Conservation (phyloP, 768 basidiomycete genomes). For the Lentinula sp. region DNA sequence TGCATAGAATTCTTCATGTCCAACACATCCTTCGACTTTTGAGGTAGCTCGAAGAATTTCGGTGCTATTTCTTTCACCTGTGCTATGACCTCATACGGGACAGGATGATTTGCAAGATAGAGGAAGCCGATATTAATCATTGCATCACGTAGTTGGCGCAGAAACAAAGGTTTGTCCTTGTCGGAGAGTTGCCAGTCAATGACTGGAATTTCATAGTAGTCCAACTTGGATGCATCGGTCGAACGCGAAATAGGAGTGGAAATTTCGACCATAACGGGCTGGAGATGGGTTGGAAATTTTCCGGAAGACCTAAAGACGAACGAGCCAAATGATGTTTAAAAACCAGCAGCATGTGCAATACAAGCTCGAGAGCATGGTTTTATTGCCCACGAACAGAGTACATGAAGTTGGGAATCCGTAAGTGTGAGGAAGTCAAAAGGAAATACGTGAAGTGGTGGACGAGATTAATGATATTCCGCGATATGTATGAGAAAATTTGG, state of each 20-base stretch:
- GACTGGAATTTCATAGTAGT: conserved; percentile 4
- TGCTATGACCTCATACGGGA: conserved; percentile 29
- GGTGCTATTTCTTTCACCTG: conserved; percentile 37
- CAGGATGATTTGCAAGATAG: conserved; percentile 43
- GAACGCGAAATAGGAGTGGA: neutral
- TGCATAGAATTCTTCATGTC: conserved; percentile 45
- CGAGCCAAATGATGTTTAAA: too few species aligned
- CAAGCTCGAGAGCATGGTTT: neutral
- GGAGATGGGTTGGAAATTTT: too few species aligned
- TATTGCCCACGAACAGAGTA: neutral
- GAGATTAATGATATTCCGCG: neutral
- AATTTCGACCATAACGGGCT: neutral
- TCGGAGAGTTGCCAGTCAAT: conserved; percentile 5
- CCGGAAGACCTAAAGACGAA: too few species aligned
- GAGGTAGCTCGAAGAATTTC: conserved; percentile 42
- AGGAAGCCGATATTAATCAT: conserved; percentile 39
- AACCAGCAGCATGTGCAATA: too few species aligned
- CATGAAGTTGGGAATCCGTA: neutral
- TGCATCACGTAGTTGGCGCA: conserved; percentile 40
- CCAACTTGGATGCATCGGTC: conserved; percentile 3
- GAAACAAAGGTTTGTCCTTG: conserved; percentile 30
- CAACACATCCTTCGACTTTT: conserved; percentile 35
- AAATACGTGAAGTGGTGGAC: neutral
- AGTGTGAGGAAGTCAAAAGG: neutral
- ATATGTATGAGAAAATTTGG: neutral